phyloP scores from a whole-genome alignment of 2,329 filamentous ascomycete genomes.

The Claviceps africana region DNA sequence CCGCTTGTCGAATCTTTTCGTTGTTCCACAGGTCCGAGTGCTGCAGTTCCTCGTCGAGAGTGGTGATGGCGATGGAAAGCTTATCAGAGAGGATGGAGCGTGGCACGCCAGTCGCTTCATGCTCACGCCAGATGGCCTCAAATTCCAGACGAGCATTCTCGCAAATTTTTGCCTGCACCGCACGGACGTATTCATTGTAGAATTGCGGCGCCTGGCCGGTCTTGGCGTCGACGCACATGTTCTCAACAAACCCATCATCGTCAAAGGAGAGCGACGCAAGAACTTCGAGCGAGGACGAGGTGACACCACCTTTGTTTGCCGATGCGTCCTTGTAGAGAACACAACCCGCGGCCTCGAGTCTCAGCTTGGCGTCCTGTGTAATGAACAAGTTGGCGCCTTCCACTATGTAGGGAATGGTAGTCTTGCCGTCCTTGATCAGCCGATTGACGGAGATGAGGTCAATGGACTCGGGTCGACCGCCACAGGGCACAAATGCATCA shows the following conservation, averaged over 20 bases:
- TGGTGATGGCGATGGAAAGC: conserved; percentile 85
- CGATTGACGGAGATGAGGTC: conserved; percentile 77
- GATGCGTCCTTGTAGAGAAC: conserved; percentile 96
- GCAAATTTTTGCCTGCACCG: conserved; percentile 82
- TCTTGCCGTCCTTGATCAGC: conserved; percentile 82
- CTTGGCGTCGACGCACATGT: conserved; percentile 74
- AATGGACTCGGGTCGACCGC: conserved; percentile 91
- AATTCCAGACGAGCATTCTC: conserved; percentile 90
- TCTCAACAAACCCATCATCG: conserved; percentile 69
- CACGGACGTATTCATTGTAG: conserved; percentile 83
- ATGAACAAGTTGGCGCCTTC: conserved; percentile 98
- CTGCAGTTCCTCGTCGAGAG: conserved; percentile 90
- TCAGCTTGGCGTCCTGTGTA: conserved; percentile 92
- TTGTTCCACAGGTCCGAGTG: conserved; percentile 85
- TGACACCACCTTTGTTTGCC: conserved; percentile 97
- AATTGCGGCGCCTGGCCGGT: conserved; percentile 67
- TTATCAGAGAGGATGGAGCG: conserved; percentile 85
- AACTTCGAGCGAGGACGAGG: conserved; percentile 91
- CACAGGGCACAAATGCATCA: conserved; percentile 89
- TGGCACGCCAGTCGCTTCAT: conserved; percentile 64
- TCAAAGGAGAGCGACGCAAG: conserved; percentile 90
- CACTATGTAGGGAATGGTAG: conserved; percentile 81
- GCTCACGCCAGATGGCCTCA: conserved; percentile 94
- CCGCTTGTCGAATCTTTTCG: conserved; percentile 58
- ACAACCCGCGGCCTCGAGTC: conserved; percentile 87